These are phyloP conservation scores for Bodo saltans DNA, from an alignment of 78 protist species.

Conservation along the genomic window DNA sequence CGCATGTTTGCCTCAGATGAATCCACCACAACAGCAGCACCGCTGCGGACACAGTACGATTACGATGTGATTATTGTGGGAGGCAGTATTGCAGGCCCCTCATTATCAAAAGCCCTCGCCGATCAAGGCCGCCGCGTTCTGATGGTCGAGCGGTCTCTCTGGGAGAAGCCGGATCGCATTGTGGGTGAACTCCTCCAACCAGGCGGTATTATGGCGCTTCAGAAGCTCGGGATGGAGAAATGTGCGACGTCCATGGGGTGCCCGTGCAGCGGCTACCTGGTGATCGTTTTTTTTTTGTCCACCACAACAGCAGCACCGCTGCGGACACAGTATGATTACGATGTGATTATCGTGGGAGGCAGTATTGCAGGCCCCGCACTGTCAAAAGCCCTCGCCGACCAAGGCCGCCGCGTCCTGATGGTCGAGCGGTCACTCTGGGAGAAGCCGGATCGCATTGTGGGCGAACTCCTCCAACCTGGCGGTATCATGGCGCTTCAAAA, in stretches of 20 bases:
- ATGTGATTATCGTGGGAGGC: conserved; percentile 65
- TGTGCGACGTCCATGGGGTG: conserved; percentile 66
- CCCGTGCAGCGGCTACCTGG: conserved; percentile 38
- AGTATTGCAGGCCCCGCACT: conserved; percentile 65
- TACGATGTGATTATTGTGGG: conserved; percentile 67
- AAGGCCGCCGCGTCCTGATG: conserved; percentile 51
- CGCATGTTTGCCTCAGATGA: too few relatives aligned
- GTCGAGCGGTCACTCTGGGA: conserved; percentile 58
- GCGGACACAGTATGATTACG: too few relatives aligned
- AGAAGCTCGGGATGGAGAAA: conserved; percentile 50
- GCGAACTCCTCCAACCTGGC: conserved; percentile 85
- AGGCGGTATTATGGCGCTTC: conserved; percentile 61
- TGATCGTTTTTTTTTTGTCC: too few relatives aligned
- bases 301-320: too few relatives aligned
- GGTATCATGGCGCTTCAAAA: conserved; percentile 51
- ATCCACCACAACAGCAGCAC: too few relatives aligned
- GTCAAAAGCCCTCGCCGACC: conserved; percentile 51
- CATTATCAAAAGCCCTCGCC: conserved; percentile 57
- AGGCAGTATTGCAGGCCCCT: conserved; percentile 64
- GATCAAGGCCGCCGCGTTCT: conserved; percentile 47
- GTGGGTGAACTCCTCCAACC: conserved; percentile 85
- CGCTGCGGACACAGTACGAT: too few relatives aligned
- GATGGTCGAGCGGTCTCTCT: conserved; percentile 57
- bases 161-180: conserved; percentile 68
- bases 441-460: conserved; percentile 74